Conservation (phyloP, 306 rosid genomes). For the Trifolium dubium region DNA sequence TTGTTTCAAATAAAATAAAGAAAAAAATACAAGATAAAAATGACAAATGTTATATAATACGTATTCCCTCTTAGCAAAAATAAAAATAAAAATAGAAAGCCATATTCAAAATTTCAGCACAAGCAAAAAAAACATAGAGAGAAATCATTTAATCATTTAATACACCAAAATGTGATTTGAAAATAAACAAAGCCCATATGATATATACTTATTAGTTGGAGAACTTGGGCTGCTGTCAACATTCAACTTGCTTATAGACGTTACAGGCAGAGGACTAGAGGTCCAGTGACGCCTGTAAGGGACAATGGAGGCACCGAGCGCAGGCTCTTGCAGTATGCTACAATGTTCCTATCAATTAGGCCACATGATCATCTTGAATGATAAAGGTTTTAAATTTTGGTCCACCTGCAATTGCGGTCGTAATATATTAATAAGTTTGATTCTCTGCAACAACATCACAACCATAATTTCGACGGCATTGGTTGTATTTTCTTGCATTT, state of each 20-base stretch:
- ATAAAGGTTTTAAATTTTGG: constrained; percentile 39
- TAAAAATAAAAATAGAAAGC: too few species aligned
- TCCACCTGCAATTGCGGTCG: background rate
- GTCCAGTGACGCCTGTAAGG: constrained; percentile 72
- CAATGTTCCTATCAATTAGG: constrained; percentile 93
- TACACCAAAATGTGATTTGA: too few species aligned
- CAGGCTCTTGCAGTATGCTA: constrained; percentile 85
- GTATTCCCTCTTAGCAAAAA: too few species aligned
- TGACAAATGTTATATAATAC: constrained; percentile 30
- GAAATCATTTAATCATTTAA: constrained; percentile 8
- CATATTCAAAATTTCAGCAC: constrained; percentile 3
- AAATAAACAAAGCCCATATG: too few species aligned
- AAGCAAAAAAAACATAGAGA: background rate
- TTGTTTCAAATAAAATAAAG: too few species aligned
- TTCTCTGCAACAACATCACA: background rate
- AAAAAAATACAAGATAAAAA: too few species aligned
- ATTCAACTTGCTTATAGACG: constrained; percentile 85
- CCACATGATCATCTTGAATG: constrained; percentile 96
- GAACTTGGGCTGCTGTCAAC: constrained; percentile 98
- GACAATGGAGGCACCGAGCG: constrained; percentile 62
- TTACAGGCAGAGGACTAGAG: constrained; percentile 82
- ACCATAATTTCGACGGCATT: background rate
- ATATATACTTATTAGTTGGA: too few species aligned
- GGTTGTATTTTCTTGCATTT: background rate
- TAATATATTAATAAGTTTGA: background rate